These are phyloP conservation scores for Penicillium mononematosum DNA, from an alignment of 495 filamentous ascomycete species.

Conservation along the genomic window DNA sequence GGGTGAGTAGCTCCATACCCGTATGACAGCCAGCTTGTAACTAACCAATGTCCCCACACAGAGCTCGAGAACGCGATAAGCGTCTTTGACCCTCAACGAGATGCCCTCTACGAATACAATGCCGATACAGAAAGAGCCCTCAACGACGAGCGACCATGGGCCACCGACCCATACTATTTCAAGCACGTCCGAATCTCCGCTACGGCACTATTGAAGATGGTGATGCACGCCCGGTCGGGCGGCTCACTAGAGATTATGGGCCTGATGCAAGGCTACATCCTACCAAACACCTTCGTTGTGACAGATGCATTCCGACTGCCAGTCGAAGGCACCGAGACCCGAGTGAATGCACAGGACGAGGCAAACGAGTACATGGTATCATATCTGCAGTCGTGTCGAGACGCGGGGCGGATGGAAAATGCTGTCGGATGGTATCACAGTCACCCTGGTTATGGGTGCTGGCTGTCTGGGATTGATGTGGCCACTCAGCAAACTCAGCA, in stretches of 20 bases:
- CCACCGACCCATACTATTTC: constrained; percentile 82
- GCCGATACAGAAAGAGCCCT: constrained; percentile 59
- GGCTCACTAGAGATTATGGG: constrained; percentile 96
- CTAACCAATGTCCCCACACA: constrained; percentile 37
- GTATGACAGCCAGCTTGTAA: constrained; percentile 2
- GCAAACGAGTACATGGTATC: constrained; percentile 96
- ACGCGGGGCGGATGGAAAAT: constrained; percentile 79
- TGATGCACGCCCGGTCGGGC: constrained; percentile 95
- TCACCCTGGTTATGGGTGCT: constrained; percentile 98
- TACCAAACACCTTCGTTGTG: constrained; percentile 78
- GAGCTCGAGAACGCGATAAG: constrained; percentile 86
- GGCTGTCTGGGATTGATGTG: constrained; percentile 96
- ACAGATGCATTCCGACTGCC: constrained; percentile 93
- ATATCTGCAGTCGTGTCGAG: constrained; percentile 73
- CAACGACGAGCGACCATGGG: constrained; percentile 69
- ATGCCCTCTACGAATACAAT: constrained; percentile 87
- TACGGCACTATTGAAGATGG: constrained; percentile 96
- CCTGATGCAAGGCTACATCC: constrained; percentile 93
- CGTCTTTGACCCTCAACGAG: constrained; percentile 79
- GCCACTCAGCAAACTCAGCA: constrained; percentile 83
- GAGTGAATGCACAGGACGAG: constrained; percentile 92
- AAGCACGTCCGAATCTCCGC: constrained; percentile 90
- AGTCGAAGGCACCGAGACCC: constrained; percentile 95
- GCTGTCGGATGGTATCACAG: constrained; percentile 98
- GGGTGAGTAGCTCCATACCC: constrained; percentile 44